Evolutionary conservation across 202 grass and related monocot genomes (phyloP).

Genomic region (Musa balbisiana): DNA sequence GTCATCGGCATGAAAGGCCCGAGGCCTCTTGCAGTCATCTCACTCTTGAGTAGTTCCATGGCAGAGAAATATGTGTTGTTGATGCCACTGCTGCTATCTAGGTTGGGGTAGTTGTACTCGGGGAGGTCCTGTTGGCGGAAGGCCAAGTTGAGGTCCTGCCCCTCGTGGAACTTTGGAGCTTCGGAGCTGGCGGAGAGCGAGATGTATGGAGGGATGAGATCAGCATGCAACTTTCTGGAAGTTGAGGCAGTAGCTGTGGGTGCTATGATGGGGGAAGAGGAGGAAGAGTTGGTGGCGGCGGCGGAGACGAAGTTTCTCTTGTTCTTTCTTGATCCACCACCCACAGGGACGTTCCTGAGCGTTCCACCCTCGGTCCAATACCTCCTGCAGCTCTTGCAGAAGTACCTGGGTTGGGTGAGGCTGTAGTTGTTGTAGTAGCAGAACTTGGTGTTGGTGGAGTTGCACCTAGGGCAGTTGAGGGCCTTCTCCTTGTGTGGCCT

Average conservation of each 20-base stretch:
- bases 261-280: not conserved
- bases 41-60: conserved; percentile 13
- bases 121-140: not conserved
- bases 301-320: not conserved
- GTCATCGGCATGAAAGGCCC: conserved; percentile 4
- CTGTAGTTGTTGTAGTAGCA: conserved; percentile 30
- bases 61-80: not conserved
- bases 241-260: conserved; percentile 26
- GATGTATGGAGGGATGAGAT: not conserved
- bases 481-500: conserved; percentile 14
- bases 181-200: conserved; percentile 6
- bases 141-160: conserved; percentile 17
- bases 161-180: conserved; percentile 6
- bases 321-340: conserved; percentile 22
- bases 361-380: conserved; percentile 20
- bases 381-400: conserved; percentile 25
- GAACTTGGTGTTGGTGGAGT: conserved; percentile 26
- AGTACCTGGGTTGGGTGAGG: conserved; percentile 24
- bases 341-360: conserved; percentile 19
- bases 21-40: not conserved
- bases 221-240: not conserved
- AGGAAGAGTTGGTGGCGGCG: not conserved
- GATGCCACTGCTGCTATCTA: conserved; percentile 25
- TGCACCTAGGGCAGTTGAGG: conserved; percentile 23
- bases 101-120: not conserved